Conservation (phyloP, 2,329 filamentous ascomycete genomes). For the Calonectria montana region DNA sequence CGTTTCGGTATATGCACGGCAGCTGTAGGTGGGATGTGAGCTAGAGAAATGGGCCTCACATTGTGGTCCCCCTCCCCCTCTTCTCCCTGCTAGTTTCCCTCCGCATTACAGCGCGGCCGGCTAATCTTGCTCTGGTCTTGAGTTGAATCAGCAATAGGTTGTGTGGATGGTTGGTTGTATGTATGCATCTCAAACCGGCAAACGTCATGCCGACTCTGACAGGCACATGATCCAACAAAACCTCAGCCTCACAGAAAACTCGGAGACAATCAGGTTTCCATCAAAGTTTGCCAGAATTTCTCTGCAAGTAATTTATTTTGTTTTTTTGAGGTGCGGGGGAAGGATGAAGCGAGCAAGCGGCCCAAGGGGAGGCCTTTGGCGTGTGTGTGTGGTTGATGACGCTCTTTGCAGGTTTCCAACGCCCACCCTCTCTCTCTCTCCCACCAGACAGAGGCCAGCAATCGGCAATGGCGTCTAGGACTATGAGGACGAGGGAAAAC, state of each 20-base stretch:
- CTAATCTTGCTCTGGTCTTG: background rate
- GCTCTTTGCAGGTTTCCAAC: background rate
- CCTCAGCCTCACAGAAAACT: background rate
- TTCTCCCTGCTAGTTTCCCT: background rate
- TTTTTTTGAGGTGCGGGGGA: background rate
- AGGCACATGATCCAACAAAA: conserved; percentile 7
- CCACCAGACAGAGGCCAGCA: background rate
- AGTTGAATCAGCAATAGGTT: background rate
- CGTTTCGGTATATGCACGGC: conserved; percentile 19
- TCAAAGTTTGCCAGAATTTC: background rate
- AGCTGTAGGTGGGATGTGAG: background rate
- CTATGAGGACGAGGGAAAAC: background rate
- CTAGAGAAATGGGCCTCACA: background rate
- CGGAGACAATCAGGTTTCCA: background rate
- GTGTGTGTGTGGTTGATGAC: background rate
- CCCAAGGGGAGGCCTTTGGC: background rate
- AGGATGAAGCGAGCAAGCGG: background rate
- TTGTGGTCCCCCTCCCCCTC: background rate
- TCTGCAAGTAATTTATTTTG: background rate
- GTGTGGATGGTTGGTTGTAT: background rate
- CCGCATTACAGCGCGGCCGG: background rate
- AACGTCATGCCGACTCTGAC: conserved; percentile 18
- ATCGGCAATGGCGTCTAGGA: conserved; percentile 20
- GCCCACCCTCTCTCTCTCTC: background rate
- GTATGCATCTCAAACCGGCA: conserved; percentile 4